These are phyloP conservation scores for Rachicladosporium sp. DNA, from an alignment of 2,329 filamentous ascomycete genomes.

Conservation along the genomic window DNA sequence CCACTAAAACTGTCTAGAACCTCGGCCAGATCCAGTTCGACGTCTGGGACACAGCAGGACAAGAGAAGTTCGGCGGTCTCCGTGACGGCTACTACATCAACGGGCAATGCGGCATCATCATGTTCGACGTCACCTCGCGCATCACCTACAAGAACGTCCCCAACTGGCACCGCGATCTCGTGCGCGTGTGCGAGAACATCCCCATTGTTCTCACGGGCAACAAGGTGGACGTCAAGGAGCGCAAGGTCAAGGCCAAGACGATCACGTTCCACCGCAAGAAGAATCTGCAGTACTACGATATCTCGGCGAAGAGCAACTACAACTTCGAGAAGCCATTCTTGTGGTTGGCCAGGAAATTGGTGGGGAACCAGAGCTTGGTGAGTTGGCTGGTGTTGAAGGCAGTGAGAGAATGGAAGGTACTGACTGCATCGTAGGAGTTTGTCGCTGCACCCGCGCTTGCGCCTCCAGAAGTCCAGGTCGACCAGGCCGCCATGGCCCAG, in stretches of 20 bases:
- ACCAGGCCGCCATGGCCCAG: slow-evolving; percentile 65
- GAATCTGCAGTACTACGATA: slow-evolving; percentile 99
- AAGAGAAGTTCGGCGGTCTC: slow-evolving; percentile 99
- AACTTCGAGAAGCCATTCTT: slow-evolving; percentile 99
- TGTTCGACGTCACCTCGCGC: slow-evolving; percentile 98
- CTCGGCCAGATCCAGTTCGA: slow-evolving; percentile 95
- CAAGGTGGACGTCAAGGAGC: slow-evolving; percentile 99
- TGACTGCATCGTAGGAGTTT: slow-evolving; percentile 58
- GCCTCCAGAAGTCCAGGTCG: slow-evolving; percentile 82
- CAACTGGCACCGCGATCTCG: slow-evolving; percentile 99
- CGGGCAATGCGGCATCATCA: slow-evolving; percentile 99
- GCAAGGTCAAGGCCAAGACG: slow-evolving; percentile 99
- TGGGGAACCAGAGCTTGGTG: slow-evolving; percentile 80
- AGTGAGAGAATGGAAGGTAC: slow-evolving; percentile 5
- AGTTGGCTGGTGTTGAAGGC: slow-evolving; percentile 24
- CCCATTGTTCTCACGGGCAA: slow-evolving; percentile 96
- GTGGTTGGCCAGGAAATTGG: slow-evolving; percentile 96
- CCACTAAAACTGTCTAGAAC: slow-evolving; percentile 13
- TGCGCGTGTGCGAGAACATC: slow-evolving; percentile 98
- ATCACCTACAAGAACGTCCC: slow-evolving; percentile 99
- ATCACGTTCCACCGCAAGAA: slow-evolving; percentile 99
- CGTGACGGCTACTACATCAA: slow-evolving; percentile 99
- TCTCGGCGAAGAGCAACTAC: slow-evolving; percentile 99
- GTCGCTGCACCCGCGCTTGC: slow-evolving; percentile 90
- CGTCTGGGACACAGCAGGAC: slow-evolving; percentile 96